Evolutionary conservation across 1,139 yeast genomes (phyloP).

Genomic region (Hansenula anomala): DNA sequence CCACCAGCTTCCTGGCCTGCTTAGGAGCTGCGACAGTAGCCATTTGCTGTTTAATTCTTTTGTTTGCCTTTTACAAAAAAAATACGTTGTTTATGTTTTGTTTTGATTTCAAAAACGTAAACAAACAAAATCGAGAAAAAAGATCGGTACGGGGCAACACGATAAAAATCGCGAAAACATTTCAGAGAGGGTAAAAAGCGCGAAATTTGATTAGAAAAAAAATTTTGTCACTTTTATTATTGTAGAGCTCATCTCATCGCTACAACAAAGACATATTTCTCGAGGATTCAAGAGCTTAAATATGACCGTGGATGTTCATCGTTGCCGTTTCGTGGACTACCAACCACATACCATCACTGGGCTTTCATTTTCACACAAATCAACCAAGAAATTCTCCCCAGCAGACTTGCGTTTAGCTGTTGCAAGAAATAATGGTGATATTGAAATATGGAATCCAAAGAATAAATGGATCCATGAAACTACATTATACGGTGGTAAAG

Average conservation of each 20-base stretch:
- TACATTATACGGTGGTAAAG: conserved; percentile 74
- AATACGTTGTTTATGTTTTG: too few relatives aligned
- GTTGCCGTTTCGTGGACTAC: conserved; percentile 90
- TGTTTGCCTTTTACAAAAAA: too few relatives aligned
- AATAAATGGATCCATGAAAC: conserved; percentile 52
- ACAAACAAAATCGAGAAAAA: conserved; percentile 1
- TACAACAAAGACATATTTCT: not conserved
- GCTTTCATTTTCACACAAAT: conserved; percentile 70
- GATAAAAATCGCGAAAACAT: not conserved
- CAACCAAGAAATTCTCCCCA: conserved; percentile 49
- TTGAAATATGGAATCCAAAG: conserved; percentile 94
- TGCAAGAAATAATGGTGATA: conserved; percentile 91
- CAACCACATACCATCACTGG: conserved; percentile 85
- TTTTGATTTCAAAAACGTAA: too few relatives aligned
- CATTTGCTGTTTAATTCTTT: not conserved
- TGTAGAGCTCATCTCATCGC: conserved; percentile 11
- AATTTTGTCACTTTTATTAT: not conserved
- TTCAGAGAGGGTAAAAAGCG: too few relatives aligned
- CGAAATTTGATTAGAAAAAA: not conserved
- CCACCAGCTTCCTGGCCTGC: conserved; percentile 10
- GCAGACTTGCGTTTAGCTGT: conserved; percentile 75
- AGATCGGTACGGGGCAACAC: not conserved
- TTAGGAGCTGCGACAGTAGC: conserved; percentile 11
- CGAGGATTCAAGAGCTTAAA: not conserved
- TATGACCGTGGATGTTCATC: conserved; percentile 62